Base-by-base conservation (phyloP, 306 rosid genomes). In the Begonia loranthoides region DNA sequence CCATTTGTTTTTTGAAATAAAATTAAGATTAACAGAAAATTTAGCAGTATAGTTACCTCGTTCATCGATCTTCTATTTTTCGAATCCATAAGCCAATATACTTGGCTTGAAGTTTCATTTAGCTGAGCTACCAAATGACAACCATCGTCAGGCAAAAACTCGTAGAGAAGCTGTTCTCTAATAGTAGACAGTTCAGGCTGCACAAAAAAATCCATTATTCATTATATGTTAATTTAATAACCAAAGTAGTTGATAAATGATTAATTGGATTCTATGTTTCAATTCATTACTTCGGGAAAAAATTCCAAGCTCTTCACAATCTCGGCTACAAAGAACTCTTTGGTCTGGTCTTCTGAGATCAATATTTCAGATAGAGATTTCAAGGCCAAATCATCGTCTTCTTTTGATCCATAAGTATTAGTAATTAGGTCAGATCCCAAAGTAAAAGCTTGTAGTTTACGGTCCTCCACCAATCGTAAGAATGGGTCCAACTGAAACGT, bases 401-500 rank as follows among this genome's bases (percentile, higher is more conserved):
- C 96, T 58, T 69, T 69, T 38, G 93, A 81, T 71, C 96, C 96
- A 63, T 79, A 88, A 13, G 22, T 43, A 61, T 66, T 62, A 54
- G 55, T 63, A 17, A 49, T 62, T 62, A 57, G 52, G 36, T 62
- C 66, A 38, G 72, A 69, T 63, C 65, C 76, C 57, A 34, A 28
- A 51, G 46, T 60, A 58, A 74, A 72, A 64, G 75, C 80, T 53
- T 77, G 78, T 72, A 88, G 76, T 75, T 84, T 84, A 69, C 55
- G 51, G 63, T 81, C 94, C 49, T 70, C 94, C 56, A 77, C 73
- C 57, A 88, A 61, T 14, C 10, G 62, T 56, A 88, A 84, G 76
- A 81, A 88, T 19, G 96, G 96, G 56, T 88, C 96, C 65, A 76
- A 72, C 94, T 88, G 80, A 65, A 46, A 36, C 17, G 60, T 54